These are phyloP conservation scores for Solanum aculeatissimum DNA, from an alignment of 305 asterid species.

Conservation along the genomic window DNA sequence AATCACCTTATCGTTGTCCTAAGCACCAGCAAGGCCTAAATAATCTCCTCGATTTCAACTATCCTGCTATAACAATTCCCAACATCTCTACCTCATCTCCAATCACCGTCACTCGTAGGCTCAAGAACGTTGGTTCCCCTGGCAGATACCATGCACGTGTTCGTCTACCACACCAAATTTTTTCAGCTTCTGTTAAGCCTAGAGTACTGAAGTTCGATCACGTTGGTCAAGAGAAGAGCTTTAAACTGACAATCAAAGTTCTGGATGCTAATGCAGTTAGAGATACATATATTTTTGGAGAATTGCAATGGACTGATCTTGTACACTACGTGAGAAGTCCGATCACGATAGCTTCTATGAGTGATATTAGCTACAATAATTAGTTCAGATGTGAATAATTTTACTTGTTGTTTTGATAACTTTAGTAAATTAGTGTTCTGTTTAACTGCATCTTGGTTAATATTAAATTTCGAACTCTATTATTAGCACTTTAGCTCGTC, in stretches of 20 bases:
- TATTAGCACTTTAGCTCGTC: neutral
- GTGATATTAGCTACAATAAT: neutral
- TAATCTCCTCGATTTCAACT: constrained; percentile 33
- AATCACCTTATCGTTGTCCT: constrained; percentile 26
- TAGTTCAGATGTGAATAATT: neutral
- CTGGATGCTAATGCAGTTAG: neutral
- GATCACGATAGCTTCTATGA: constrained; percentile 11
- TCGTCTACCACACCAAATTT: constrained; percentile 14
- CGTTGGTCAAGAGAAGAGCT: constrained; percentile 51
- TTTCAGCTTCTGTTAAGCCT: constrained; percentile 29
- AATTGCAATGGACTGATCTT: constrained; percentile 51
- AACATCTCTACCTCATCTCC: constrained; percentile 2
- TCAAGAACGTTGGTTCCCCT: constrained; percentile 55
- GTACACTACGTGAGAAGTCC: constrained; percentile 53
- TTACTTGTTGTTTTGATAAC: neutral
- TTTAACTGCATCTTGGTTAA: neutral
- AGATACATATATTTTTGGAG: constrained; percentile 14
- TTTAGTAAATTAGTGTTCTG: no score
- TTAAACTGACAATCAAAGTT: constrained; percentile 20
- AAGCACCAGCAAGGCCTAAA: neutral
- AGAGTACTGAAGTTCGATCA: constrained; percentile 14
- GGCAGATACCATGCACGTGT: constrained; percentile 30
- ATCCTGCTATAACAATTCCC: constrained; percentile 50
- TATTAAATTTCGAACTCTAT: neutral
- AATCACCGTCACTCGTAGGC: constrained; percentile 21